phyloP scores from a whole-genome alignment of 768 basidiomycete species.

The Russula earlei region DNA sequence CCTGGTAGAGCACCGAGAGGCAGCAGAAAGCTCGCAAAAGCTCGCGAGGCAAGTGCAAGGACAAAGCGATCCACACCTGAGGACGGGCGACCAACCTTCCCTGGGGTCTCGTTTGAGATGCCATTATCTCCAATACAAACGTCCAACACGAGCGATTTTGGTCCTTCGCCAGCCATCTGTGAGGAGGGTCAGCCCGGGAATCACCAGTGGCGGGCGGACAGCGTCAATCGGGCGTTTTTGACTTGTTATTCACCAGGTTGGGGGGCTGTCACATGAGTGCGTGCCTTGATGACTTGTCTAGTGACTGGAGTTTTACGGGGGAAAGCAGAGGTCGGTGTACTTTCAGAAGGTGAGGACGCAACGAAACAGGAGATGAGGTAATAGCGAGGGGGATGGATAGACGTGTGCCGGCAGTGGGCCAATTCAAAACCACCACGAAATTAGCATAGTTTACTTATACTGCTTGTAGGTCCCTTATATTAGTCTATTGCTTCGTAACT shows the following conservation, averaged over 20 bases:
- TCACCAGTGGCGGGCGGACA: neutral
- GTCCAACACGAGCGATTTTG: neutral
- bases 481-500: conserved; percentile 1
- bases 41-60: neutral
- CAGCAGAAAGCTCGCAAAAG: conserved; percentile 20
- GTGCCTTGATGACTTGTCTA: neutral
- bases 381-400: conserved; percentile 4
- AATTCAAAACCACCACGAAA: neutral
- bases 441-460: conserved; percentile 12
- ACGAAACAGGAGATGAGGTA: no score
- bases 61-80: neutral
- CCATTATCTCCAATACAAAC: conserved; percentile 1
- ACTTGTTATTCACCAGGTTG: conserved; percentile 2
- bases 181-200: conserved; percentile 1
- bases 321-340: neutral
- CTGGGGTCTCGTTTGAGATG: neutral
- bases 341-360: no score
- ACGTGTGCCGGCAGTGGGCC: neutral
- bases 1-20: conserved; percentile 69
- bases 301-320: conserved; percentile 1
- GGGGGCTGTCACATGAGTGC: conserved; percentile 6
- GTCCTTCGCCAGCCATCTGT: neutral
- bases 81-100: neutral
- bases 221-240: neutral
- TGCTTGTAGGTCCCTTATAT: conserved; percentile 11